Evolutionary conservation across 441 rosid genomes (phyloP).

Genomic region (Croton laevigatus): DNA sequence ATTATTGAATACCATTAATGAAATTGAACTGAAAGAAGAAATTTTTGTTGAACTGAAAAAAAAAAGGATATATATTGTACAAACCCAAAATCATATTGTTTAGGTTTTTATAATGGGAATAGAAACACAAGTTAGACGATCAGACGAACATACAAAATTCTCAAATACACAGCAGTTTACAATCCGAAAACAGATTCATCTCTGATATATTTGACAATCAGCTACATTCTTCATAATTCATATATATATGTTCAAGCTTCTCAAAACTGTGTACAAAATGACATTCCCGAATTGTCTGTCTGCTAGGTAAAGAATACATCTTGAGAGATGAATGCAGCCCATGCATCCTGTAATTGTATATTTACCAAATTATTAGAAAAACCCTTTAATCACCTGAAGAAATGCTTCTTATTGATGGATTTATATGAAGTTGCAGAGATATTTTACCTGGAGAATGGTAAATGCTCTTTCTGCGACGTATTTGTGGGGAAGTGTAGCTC

Average conservation of each 20-base stretch:
- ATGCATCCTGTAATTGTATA: slow-evolving; percentile 44
- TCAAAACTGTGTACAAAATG: not conserved
- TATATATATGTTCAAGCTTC: not conserved
- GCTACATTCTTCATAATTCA: slow-evolving; percentile 2
- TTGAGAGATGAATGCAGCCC: slow-evolving; percentile 49
- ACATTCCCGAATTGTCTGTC: slow-evolving; percentile 2
- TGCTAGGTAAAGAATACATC: slow-evolving; percentile 34
- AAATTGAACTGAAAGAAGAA: not conserved
- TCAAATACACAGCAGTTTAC: not conserved
- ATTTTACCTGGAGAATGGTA: slow-evolving; percentile 71
- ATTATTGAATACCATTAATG: too few relatives aligned
- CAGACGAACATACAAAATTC: slow-evolving; percentile 9
- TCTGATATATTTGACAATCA: slow-evolving; percentile 8
- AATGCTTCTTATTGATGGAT: not conserved
- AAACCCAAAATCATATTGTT: not conserved
- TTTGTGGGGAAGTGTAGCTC: slow-evolving; percentile 60
- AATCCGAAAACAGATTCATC: not conserved
- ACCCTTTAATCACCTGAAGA: not conserved
- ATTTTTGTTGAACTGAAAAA: not conserved
- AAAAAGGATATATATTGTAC: not conserved
- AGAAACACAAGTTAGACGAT: not conserved
- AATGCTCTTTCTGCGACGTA: slow-evolving; percentile 68
- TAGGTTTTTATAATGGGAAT: not conserved
- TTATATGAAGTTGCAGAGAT: not conserved
- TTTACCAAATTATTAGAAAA: not conserved